Percentiles rank a stretch among this genome's conserved stretches.
These are phyloP conservation scores for Dioscorea cayenensis DNA, from an alignment of 116 monocot species.

Conservation along the genomic window DNA sequence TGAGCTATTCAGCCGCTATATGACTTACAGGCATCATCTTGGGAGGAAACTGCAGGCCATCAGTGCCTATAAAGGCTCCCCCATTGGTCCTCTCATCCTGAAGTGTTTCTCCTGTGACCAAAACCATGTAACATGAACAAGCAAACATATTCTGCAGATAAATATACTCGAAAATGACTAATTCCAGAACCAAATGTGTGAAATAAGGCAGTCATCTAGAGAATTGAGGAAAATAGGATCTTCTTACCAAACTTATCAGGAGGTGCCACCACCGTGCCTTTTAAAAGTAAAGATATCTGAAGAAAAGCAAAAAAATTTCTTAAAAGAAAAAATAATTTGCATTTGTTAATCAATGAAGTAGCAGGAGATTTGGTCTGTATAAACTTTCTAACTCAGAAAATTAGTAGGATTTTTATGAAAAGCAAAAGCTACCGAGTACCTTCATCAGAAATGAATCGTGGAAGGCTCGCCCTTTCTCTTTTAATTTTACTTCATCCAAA, in stretches of 20 bases:
- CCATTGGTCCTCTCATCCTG: conserved; percentile 69
- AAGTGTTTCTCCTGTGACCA: conserved; percentile 68
- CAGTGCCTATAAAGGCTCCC: conserved; percentile 64
- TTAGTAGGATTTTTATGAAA: neutral
- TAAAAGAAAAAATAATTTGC: neutral
- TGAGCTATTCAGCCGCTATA: neutral
- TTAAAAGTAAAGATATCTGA: conserved; percentile 81
- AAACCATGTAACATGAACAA: neutral
- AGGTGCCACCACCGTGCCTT: conserved; percentile 87
- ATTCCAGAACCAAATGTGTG: neutral
- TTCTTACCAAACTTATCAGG: conserved; percentile 90
- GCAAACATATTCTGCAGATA: neutral
- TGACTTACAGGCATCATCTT: conserved; percentile 89
- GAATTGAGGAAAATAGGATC: neutral
- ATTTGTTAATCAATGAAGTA: neutral
- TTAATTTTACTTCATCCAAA: conserved; percentile 75
- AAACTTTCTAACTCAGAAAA: neutral
- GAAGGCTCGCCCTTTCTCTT: conserved; percentile 73
- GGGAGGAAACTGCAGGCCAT: conserved; percentile 54
- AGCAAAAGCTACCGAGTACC: conserved; percentile 30
- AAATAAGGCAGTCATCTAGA: neutral
- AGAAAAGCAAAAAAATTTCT: conserved; percentile 5
- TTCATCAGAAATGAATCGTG: conserved; percentile 79
- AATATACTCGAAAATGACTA: neutral
- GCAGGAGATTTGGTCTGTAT: neutral